These are phyloP conservation scores for Lipomyces starkeyi DNA, from an alignment of 805 yeast species.

Conservation along the genomic window DNA sequence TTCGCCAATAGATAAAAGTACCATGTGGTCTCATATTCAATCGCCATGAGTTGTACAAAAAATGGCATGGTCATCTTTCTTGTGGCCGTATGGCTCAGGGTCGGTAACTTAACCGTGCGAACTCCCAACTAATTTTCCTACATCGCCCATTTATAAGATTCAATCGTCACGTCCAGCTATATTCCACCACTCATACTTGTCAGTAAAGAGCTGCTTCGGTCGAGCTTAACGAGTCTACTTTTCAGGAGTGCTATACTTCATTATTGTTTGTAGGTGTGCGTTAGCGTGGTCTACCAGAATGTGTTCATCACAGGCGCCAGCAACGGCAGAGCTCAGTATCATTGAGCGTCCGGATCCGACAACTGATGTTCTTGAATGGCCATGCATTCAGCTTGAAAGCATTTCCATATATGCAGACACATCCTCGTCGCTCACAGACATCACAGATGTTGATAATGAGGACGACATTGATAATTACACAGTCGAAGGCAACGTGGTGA, in stretches of 20 bases:
- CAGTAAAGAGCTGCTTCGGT: neutral
- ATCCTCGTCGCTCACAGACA: constrained; percentile 13
- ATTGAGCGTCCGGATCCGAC: constrained; percentile 21
- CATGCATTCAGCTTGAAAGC: constrained; percentile 24
- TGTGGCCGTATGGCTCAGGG: neutral
- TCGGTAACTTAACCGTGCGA: neutral
- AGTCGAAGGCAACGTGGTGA: constrained; percentile 24
- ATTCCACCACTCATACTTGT: neutral
- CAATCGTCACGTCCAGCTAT: neutral
- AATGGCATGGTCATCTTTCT: no score
- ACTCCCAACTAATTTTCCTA: neutral
- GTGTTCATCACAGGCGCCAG: neutral
- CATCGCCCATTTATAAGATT: neutral
- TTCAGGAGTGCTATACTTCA: neutral
- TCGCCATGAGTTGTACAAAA: neutral
- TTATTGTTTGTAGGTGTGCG: neutral
- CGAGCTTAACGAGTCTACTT: neutral
- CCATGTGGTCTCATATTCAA: neutral
- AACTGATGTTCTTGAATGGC: constrained; percentile 26
- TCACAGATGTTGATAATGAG: constrained; percentile 21
- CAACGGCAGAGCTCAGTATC: constrained; percentile 17
- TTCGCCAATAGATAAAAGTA: neutral
- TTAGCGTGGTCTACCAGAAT: neutral
- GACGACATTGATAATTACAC: constrained; percentile 15
- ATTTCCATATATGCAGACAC: constrained; percentile 19